phyloP scores from a whole-genome alignment of 805 yeast species.

The Yarrowia sp. region DNA sequence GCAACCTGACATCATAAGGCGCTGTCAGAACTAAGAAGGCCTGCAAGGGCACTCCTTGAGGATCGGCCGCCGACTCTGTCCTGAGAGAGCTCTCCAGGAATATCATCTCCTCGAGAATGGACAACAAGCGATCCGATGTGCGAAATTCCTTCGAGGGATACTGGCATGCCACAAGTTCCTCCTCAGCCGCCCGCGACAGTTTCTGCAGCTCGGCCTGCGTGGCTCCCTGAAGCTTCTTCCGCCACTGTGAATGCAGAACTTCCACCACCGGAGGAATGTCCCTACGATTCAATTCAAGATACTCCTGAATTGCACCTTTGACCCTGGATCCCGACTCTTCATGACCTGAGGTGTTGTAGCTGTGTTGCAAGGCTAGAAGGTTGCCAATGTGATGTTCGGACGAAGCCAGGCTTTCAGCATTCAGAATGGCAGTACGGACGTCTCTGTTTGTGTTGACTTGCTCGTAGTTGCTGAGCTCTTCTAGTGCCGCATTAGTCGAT shows the following conservation, averaged over 20 bases:
- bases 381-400: slow-evolving; percentile 23
- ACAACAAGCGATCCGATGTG: slow-evolving; percentile 2
- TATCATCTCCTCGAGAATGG: slow-evolving; percentile 13
- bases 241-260: slow-evolving; percentile 12
- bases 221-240: background rate
- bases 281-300: slow-evolving; percentile 13
- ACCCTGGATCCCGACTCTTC: background rate
- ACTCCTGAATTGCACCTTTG: slow-evolving; percentile 15
- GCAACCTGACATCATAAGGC: slow-evolving; percentile 59
- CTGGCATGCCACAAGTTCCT: slow-evolving; percentile 10
- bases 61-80: slow-evolving; percentile 4
- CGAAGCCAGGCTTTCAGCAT: slow-evolving; percentile 19
- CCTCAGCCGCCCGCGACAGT: background rate
- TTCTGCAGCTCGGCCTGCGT: background rate
- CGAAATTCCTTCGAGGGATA: slow-evolving; percentile 28
- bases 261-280: slow-evolving; percentile 4
- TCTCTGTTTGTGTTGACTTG: slow-evolving; percentile 10
- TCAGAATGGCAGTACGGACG: slow-evolving; percentile 4
- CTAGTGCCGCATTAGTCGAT: slow-evolving; percentile 4
- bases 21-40: slow-evolving; percentile 56
- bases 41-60: slow-evolving; percentile 21
- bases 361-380: slow-evolving; percentile 14
- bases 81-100: slow-evolving; percentile 18
- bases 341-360: background rate
- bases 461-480: slow-evolving; percentile 14